Percentiles rank a stretch among this genome's conserved stretches.
phyloP scores from a whole-genome alignment of 306 rosid genomes.

The Pyrus bretschneideri region DNA sequence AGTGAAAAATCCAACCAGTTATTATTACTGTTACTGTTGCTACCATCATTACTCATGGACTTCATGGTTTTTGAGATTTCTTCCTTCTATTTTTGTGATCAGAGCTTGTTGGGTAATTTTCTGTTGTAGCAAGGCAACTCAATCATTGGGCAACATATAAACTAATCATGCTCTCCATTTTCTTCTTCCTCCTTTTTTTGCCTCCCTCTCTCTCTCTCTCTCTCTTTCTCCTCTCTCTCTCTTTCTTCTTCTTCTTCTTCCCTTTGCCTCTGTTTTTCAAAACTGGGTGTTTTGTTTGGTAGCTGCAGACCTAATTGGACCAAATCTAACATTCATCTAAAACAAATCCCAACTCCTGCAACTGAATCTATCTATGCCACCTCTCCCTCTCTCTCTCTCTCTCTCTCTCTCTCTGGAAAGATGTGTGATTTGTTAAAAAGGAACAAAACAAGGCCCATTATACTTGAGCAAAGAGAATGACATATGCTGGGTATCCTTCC shows the following conservation, averaged over 20 bases:
- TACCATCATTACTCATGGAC: conserved; percentile 44
- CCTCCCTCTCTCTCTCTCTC: neutral
- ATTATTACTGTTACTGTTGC: conserved; percentile 27
- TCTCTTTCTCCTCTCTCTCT: too few species aligned
- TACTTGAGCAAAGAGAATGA: conserved; percentile 70
- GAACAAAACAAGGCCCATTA: conserved; percentile 56
- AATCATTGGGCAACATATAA: conserved; percentile 42
- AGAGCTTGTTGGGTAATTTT: conserved; percentile 30
- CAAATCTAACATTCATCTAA: conserved; percentile 29
- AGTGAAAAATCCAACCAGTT: conserved; percentile 72
- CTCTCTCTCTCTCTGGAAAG: conserved; percentile 11
- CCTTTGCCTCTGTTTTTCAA: conserved; percentile 15
- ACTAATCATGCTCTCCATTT: conserved; percentile 31
- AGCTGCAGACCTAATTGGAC: conserved; percentile 26
- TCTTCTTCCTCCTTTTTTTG: neutral
- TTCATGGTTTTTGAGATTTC: conserved; percentile 33
- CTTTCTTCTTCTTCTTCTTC: neutral
- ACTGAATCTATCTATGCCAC: conserved; percentile 28
- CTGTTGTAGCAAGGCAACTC: conserved; percentile 25
- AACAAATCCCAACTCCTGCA: conserved; percentile 34
- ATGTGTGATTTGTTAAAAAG: conserved; percentile 21
- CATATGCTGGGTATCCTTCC: conserved; percentile 47
- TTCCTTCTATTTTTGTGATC: neutral
- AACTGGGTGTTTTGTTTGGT: conserved; percentile 30
- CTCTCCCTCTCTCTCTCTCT: neutral